These are phyloP conservation scores for Stereocaulon alpinum DNA, from an alignment of 495 filamentous ascomycete genomes.

Conservation along the genomic window DNA sequence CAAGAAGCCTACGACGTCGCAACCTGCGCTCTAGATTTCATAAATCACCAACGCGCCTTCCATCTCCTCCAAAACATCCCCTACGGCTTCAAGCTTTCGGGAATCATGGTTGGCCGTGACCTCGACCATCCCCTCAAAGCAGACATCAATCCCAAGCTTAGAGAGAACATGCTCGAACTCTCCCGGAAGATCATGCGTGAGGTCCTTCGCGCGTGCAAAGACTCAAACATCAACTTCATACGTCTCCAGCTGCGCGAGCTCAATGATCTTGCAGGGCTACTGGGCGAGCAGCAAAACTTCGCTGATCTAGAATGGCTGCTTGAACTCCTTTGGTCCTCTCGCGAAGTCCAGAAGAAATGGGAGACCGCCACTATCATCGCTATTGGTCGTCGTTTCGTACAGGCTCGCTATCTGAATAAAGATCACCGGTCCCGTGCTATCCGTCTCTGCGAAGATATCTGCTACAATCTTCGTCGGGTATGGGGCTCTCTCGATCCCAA, in stretches of 20 bases:
- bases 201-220: slow-evolving; percentile 39
- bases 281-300: slow-evolving; percentile 51
- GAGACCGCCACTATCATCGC: slow-evolving; percentile 40
- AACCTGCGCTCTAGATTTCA: slow-evolving; percentile 44
- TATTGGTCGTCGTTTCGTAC: slow-evolving; percentile 47
- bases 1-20: slow-evolving; percentile 44
- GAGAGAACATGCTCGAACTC: slow-evolving; percentile 40
- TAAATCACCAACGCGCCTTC: slow-evolving; percentile 44
- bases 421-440: slow-evolving; percentile 35
- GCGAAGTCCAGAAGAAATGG: slow-evolving; percentile 51
- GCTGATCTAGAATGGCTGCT: slow-evolving; percentile 48
- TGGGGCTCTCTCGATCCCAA: slow-evolving; percentile 45
- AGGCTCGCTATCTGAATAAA: slow-evolving; percentile 43
- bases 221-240: slow-evolving; percentile 42
- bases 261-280: slow-evolving; percentile 43
- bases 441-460: slow-evolving; percentile 48
- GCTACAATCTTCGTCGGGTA: slow-evolving; percentile 52
- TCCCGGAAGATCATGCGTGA: slow-evolving; percentile 44
- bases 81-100: slow-evolving; percentile 45
- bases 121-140: slow-evolving; percentile 31
- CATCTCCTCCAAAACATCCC: slow-evolving; percentile 37
- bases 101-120: slow-evolving; percentile 41
- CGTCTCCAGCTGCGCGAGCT: slow-evolving; percentile 42
- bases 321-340: slow-evolving; percentile 48
- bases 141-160: slow-evolving; percentile 32